Percentiles rank a stretch among this genome's conserved stretches.
Conservation (phyloP, 176 grass and related monocot species). For the Eleusine coracana region DNA sequence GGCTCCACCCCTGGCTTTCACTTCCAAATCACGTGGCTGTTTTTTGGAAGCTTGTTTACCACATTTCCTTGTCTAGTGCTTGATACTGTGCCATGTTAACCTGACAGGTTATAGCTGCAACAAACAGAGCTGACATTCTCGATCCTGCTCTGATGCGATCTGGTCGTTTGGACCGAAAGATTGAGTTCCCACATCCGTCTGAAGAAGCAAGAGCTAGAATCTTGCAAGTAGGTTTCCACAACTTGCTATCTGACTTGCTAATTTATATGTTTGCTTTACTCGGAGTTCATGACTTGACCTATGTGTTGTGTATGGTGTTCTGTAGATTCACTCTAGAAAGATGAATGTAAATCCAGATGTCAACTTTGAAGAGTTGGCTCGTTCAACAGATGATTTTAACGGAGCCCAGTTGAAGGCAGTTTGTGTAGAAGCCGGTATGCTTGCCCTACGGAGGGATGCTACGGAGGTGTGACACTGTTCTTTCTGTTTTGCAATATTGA, state of each 20-base stretch:
- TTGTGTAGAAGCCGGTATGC: constrained; percentile 97
- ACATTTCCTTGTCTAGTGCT: neutral
- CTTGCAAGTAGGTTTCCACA: constrained; percentile 67
- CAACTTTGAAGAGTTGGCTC: constrained; percentile 94
- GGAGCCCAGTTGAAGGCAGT: constrained; percentile 92
- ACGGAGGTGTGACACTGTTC: constrained; percentile 61
- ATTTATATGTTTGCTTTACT: constrained; percentile 7
- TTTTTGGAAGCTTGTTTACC: constrained; percentile 8
- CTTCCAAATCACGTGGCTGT: neutral
- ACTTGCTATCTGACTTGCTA: constrained; percentile 2
- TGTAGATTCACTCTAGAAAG: constrained; percentile 92
- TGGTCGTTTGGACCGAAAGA: constrained; percentile 92
- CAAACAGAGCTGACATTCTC: constrained; percentile 89
- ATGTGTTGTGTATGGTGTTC: constrained; percentile 3
- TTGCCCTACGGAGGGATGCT: constrained; percentile 79
- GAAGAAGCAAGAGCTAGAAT: constrained; percentile 93
- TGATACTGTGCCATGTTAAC: constrained; percentile 15
- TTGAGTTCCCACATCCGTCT: constrained; percentile 88
- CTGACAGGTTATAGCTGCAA: constrained; percentile 87
- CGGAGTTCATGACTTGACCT: neutral
- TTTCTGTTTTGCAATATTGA: neutral
- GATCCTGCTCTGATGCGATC: constrained; percentile 93
- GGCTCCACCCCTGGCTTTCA: too few relatives aligned
- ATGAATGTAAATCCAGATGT: constrained; percentile 97
- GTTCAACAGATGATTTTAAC: constrained; percentile 89